phyloP scores from a whole-genome alignment of 2,329 filamentous ascomycete genomes.

The Verticillium nubilum region DNA sequence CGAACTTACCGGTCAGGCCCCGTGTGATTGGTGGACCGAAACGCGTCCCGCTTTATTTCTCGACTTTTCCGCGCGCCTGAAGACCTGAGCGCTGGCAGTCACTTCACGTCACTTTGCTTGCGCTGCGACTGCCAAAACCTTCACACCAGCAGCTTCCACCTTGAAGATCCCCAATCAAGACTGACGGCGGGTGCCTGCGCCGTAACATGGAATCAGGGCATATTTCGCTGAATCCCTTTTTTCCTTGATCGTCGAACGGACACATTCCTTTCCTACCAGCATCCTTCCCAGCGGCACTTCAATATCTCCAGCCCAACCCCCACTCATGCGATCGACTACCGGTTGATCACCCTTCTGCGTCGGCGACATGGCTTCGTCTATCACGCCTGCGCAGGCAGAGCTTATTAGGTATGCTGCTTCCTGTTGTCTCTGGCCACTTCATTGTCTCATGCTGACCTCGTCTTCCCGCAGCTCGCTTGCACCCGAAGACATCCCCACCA shows the following conservation, averaged over 20 bases:
- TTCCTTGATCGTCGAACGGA: neutral
- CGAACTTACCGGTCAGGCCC: neutral
- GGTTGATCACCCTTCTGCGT: conserved; percentile 5
- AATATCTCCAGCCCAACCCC: neutral
- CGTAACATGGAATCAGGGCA: neutral
- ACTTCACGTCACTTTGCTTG: neutral
- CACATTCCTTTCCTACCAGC: neutral
- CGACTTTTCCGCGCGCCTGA: conserved; percentile 7
- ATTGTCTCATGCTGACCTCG: conserved; percentile 9
- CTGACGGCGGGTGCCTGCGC: neutral
- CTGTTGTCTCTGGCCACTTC: neutral
- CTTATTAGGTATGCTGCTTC: conserved; percentile 44
- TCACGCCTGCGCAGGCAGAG: conserved; percentile 50
- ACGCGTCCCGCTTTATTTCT: conserved; percentile 11
- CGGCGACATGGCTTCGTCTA: conserved; percentile 18
- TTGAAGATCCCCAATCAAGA: neutral
- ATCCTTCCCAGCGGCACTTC: conserved; percentile 3
- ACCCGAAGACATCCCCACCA: conserved; percentile 87
- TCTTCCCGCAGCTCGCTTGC: conserved; percentile 57
- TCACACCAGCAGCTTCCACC: neutral
- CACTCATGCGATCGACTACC: conserved; percentile 10
- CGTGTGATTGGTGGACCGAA: conserved; percentile 6
- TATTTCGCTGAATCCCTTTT: conserved; percentile 1
- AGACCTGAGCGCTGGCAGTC: neutral
- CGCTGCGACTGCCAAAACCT: neutral